These are phyloP conservation scores for Lentinula edodes DNA, from an alignment of 768 basidiomycete genomes.

Conservation along the genomic window DNA sequence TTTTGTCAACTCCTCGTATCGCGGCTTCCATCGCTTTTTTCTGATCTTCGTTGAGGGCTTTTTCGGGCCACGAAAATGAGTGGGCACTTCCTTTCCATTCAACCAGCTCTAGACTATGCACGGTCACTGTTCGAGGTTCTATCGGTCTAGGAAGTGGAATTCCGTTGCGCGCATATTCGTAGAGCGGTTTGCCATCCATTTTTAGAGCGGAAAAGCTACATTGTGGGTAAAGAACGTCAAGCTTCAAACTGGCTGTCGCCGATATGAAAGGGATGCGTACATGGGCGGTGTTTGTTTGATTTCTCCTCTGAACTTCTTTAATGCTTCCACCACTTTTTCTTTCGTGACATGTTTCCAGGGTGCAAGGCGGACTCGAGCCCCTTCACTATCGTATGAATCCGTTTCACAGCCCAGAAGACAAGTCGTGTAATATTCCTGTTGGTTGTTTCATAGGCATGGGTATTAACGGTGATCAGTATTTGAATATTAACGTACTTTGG, in stretches of 20 bases:
- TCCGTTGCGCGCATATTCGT: constrained; percentile 91
- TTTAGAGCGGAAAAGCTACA: constrained; percentile 93
- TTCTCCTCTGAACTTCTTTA: constrained; percentile 76
- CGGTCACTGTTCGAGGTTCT: constrained; percentile 74
- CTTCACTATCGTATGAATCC: constrained; percentile 91
- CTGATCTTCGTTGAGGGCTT: constrained; percentile 61
- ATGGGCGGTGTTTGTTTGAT: constrained; percentile 92
- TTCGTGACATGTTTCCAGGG: constrained; percentile 82
- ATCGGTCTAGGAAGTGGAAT: constrained; percentile 94
- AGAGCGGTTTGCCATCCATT: constrained; percentile 94
- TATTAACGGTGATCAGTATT: not conserved
- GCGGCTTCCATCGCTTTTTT: constrained; percentile 65
- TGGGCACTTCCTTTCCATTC: constrained; percentile 80
- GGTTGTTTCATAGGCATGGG: not conserved
- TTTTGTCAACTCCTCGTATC: constrained; percentile 40
- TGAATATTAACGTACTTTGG: constrained; percentile 56
- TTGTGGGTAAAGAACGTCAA: not conserved
- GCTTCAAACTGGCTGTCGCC: not conserved
- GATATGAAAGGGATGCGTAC: constrained; percentile 35
- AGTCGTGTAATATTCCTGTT: constrained; percentile 86
- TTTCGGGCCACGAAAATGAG: constrained; percentile 68
- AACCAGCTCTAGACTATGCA: constrained; percentile 74
- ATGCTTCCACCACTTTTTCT: constrained; percentile 61
- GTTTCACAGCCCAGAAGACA: constrained; percentile 93
- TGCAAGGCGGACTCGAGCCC: constrained; percentile 69